Evolutionary conservation across 352 stramenopile genomes (phyloP), one percentile per base, ranked within the genome.

Genomic region (Phytopythium aichiense): DNA sequence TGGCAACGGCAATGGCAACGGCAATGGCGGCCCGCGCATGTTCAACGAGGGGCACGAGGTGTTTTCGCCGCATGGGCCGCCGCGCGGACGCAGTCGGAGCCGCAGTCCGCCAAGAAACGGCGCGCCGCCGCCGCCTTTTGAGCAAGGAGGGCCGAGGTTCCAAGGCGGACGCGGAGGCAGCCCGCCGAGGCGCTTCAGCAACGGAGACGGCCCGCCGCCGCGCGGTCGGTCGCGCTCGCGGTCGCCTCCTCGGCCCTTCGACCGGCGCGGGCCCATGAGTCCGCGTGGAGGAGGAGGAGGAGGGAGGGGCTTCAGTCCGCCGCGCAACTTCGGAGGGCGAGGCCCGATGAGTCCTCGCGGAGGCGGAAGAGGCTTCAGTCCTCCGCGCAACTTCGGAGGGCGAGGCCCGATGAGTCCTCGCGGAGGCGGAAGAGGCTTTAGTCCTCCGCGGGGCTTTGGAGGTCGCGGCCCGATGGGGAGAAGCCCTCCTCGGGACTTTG

Each of bases 11-110:
- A 3, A 4, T 3, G 25, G 25, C 25, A 30, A 30, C 25, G 52
- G 52, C 31, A 31, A 62, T 45, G 25, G 48, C 63, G 46, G 50
- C 61, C 53, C 53, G 37, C 70, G 42, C 49, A 73, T 71, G 64
- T 66, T 52, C 35, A 65, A 79, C 59, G 68, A 77, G 35, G 69
- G 69, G 59, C 60, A 58, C 20, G 58, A 67, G n/a, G 71, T 79
- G 63, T 66, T 48, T 35, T 73, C 68, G 28, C 62, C 66, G 31
- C 55, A 48, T 33, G 53, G 58, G 20, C 50, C 56, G 13, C 50
- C 45, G 42, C 70, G 68, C 22, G 71, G 69, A 61, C 72, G 72
- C 33, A 77, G 72, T 48, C 66, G 69, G 71, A 85, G 74, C 61
- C 71, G 65, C 35, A 73, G 62, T 54, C 68, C 66, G 18, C 56